Evolutionary conservation across 2,329 filamentous ascomycete species (phyloP).

Genomic region (Stromatinia cepivora): DNA sequence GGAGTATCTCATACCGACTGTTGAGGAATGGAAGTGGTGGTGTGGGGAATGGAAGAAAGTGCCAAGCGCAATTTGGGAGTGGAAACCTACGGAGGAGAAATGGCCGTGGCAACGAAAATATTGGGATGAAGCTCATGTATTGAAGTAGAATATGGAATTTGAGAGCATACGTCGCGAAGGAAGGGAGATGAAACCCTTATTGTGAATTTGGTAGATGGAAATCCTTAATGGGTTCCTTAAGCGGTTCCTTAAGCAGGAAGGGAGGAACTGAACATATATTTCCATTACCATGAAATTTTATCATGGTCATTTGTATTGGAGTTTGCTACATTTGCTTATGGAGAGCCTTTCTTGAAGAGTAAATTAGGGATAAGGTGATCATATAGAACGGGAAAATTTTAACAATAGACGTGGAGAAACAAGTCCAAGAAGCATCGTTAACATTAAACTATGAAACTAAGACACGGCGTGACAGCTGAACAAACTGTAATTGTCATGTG

Average conservation of each 20-base stretch:
- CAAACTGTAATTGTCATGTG: not conserved
- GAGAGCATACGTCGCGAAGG: not conserved
- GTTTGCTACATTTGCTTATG: not conserved
- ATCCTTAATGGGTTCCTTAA: not conserved
- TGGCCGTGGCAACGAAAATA: conserved; percentile 6
- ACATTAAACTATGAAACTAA: not conserved
- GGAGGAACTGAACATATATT: not conserved
- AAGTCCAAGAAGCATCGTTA: not conserved
- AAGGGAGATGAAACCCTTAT: too few species aligned
- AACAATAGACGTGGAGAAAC: not conserved
- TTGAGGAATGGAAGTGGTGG: conserved; percentile 6
- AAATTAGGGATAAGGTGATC: not conserved
- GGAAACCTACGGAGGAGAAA: not conserved
- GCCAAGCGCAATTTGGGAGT: not conserved
- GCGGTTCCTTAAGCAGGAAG: too few species aligned
- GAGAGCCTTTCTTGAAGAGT: not conserved
- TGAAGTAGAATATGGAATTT: not conserved
- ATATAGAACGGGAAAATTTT: not conserved
- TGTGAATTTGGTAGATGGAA: not conserved
- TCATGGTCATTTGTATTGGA: too few species aligned
- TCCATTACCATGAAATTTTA: not conserved
- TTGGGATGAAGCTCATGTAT: not conserved
- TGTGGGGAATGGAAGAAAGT: conserved; percentile 5
- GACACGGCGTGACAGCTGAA: not conserved
- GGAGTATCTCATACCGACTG: not conserved